Evolutionary conservation across 177 flowering plant species (phyloP).

Genomic region (Tripterygium wilfordii): DNA sequence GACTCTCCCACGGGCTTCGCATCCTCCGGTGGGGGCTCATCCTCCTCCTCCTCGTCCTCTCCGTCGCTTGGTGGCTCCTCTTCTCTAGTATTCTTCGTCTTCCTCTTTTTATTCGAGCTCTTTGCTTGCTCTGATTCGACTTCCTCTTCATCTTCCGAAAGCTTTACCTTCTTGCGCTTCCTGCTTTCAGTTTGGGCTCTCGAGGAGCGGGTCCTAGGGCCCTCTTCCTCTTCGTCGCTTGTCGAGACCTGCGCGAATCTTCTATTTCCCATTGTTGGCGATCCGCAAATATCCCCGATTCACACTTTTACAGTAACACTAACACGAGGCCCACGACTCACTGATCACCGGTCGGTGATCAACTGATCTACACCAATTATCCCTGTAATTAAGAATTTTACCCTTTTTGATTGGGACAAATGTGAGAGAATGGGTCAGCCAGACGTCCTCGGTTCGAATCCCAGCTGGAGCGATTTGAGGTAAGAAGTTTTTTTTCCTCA

Average conservation of each 20-base stretch:
- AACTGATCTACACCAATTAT: too few relatives aligned
- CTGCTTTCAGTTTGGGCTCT: conserved; percentile 3
- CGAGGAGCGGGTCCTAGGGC: not conserved
- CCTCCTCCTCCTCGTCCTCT: conserved; percentile 27
- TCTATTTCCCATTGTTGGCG: conserved; percentile 48
- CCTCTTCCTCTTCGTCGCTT: conserved; percentile 67
- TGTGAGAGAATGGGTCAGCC: too few relatives aligned
- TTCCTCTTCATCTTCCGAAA: conserved; percentile 17
- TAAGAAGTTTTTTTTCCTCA: too few relatives aligned
- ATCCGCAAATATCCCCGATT: too few relatives aligned
- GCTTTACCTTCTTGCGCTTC: conserved; percentile 24
- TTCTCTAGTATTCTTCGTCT: conserved; percentile 7
- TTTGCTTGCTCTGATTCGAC: conserved; percentile 11
- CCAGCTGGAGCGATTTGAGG: too few relatives aligned
- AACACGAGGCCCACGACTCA: too few relatives aligned
- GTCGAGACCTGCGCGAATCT: conserved; percentile 48
- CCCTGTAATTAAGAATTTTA: too few relatives aligned
- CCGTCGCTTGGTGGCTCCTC: conserved; percentile 9
- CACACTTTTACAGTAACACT: too few relatives aligned
- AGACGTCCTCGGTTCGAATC: too few relatives aligned
- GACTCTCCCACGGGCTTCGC: conserved; percentile 71
- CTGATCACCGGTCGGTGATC: too few relatives aligned
- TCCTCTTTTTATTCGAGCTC: conserved; percentile 6
- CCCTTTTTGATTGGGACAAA: too few relatives aligned
- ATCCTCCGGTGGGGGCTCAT: conserved; percentile 33